These are phyloP conservation scores for Rhinocladiella similis DNA, from an alignment of 2,329 filamentous ascomycete species.

Conservation along the genomic window DNA sequence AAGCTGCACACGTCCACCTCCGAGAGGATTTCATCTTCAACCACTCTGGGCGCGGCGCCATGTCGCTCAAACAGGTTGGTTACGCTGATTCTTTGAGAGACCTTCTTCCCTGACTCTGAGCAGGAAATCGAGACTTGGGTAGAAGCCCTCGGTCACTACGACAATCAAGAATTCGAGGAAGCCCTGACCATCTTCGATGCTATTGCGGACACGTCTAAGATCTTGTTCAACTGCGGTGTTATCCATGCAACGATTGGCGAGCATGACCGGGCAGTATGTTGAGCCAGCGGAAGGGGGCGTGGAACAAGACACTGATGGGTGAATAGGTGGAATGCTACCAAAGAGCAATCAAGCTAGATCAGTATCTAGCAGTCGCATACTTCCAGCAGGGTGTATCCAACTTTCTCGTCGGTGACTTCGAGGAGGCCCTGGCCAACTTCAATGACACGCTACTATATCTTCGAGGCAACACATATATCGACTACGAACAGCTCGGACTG, in stretches of 20 bases:
- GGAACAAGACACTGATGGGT: conserved; percentile 15
- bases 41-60: conserved; percentile 20
- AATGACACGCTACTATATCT: conserved; percentile 96
- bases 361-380: conserved; percentile 95
- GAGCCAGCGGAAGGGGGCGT: conserved; percentile 5
- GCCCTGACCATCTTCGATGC: conserved; percentile 78
- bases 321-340: conserved; percentile 89
- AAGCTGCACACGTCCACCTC: conserved; percentile 8
- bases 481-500: conserved; percentile 93
- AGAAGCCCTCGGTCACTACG: conserved; percentile 82
- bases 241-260: conserved; percentile 96
- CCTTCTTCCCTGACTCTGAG: conserved; percentile 3
- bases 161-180: conserved; percentile 96
- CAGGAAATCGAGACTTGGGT: conserved; percentile 99
- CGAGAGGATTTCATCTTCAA: conserved; percentile 13
- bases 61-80: conserved; percentile 35
- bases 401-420: conserved; percentile 93
- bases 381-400: conserved; percentile 99
- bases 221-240: conserved; percentile 96
- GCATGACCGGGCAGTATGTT: conserved; percentile 81
- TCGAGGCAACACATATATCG: conserved; percentile 93
- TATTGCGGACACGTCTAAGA: conserved; percentile 95
- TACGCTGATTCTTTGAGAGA: not conserved
- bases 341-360: conserved; percentile 82
- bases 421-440: conserved; percentile 96